Conservation (phyloP, 2,329 filamentous ascomycete genomes). For the Alternaria conjuncta region DNA sequence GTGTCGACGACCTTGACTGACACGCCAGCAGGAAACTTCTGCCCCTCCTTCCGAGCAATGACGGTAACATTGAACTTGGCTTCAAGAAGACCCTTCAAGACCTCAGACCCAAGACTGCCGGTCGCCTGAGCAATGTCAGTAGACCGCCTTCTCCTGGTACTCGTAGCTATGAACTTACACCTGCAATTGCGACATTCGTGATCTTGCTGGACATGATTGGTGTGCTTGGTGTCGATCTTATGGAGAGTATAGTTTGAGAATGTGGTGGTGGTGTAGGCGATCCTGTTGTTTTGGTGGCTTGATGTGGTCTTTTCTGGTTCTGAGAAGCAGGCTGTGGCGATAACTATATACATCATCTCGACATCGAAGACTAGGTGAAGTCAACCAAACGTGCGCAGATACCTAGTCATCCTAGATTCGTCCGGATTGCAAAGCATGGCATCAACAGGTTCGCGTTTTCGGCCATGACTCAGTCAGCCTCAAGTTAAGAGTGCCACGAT, state of each 20-base stretch:
- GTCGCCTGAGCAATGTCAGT: not conserved
- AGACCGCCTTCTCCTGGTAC: not conserved
- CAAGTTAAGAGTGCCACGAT: not conserved
- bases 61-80: not conserved
- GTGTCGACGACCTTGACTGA: not conserved
- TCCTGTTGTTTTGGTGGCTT: not conserved
- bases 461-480: not conserved
- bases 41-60: not conserved
- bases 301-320: not conserved
- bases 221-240: not conserved
- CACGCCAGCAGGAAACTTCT: not conserved
- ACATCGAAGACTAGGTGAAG: not conserved
- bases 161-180: not conserved
- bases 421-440: not conserved
- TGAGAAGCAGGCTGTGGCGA: not conserved
- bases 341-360: not conserved
- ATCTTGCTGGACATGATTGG: not conserved
- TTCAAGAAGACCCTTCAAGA: not conserved
- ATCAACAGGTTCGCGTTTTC: not conserved
- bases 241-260: not conserved
- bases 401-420: not conserved
- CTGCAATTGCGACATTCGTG: not conserved
- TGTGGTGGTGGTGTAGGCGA: not conserved
- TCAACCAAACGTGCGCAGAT: slow-evolving; percentile 52
- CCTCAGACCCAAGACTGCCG: not conserved